Percentiles rank a stretch among this genome's conserved stretches.
Conservation (phyloP, 1,139 yeast genomes). For the Magnusiomyces paraingens region DNA sequence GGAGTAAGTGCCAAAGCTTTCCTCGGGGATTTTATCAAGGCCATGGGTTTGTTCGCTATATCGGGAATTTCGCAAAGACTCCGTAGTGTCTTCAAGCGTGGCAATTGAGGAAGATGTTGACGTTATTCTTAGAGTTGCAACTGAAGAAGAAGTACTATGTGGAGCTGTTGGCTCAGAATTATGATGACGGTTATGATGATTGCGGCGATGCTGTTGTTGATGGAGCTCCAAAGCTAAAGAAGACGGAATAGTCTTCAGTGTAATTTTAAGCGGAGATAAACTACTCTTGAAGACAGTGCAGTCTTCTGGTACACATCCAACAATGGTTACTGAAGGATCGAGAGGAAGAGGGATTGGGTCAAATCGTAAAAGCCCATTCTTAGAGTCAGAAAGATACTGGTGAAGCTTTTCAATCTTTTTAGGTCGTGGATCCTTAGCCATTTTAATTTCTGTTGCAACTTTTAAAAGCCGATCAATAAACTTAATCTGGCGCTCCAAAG, state of each 20-base stretch:
- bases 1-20: constrained; percentile 45
- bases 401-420: constrained; percentile 46
- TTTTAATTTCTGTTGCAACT: constrained; percentile 41
- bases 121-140: neutral
- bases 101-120: neutral
- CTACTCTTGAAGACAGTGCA: constrained; percentile 87
- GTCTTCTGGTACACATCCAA: constrained; percentile 74
- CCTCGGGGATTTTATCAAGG: neutral
- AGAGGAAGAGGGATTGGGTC: constrained; percentile 63
- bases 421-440: constrained; percentile 49
- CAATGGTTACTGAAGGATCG: constrained; percentile 59
- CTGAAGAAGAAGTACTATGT: neutral
- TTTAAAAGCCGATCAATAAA: constrained; percentile 40
- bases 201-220: neutral
- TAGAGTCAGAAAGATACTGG: constrained; percentile 34
- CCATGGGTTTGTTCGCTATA: too few relatives aligned
- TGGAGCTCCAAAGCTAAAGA: neutral
- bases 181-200: neutral
- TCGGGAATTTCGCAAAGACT: too few relatives aligned
- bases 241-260: constrained; percentile 49
- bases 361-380: constrained; percentile 38
- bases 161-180: neutral
- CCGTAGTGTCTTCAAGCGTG: neutral
- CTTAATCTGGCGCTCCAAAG: constrained; percentile 39
- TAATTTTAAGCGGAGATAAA: constrained; percentile 76